Evolutionary conservation across 2,329 filamentous ascomycete species (phyloP), one percentile per base, ranked within the genome.

Genomic region (Venturiaceae sp.): DNA sequence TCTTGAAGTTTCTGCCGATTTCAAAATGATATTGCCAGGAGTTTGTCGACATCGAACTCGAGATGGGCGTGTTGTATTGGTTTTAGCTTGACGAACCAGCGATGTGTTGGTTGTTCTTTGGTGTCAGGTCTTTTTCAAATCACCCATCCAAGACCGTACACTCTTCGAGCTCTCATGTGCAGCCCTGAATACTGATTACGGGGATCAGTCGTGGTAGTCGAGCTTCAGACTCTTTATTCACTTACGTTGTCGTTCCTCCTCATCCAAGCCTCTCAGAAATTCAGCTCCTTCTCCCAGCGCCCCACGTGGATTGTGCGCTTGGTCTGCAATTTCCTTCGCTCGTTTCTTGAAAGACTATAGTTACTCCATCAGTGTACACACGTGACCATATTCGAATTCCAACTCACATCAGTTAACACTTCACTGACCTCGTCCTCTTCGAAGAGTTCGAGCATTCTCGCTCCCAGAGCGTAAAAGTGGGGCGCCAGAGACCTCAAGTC

Each of bases 381-480:
- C 26, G 26, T 26, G 13, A 19, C 32, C 55, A 16, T 26, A 26
- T 44, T 39, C n/a, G 63, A 5, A n/a, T 7, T 33, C 13, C 4
- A 13, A 66, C 69, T 41, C 30, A 77, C 75, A 55, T 78, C 74
- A 46, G 68, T 74, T 54, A 79, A 62, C 14, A 78, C 83, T 63
- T 89, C 84, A 19, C 82, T 80, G 69, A 88, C 82, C 58, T 90
- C 88, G 58, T 96, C 85, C 71, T 96, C 92, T 60, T 96, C 92
- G 62, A 96, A 95, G 0, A 99, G 74, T 60, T 96, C 92, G 61
- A 97, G 77, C 72, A 96, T 91, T 55, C 90, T 83, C 47, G 89
- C 86, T 3, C 88, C 90, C 3, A 97, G 80, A 26, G 83, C 85
- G 74, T 96, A 97, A 66, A 96, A 96, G 71, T 96, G 88, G 36